Evolutionary conservation across 2,329 filamentous ascomycete genomes (phyloP).

Genomic region (Colletotrichum tanaceti): DNA sequence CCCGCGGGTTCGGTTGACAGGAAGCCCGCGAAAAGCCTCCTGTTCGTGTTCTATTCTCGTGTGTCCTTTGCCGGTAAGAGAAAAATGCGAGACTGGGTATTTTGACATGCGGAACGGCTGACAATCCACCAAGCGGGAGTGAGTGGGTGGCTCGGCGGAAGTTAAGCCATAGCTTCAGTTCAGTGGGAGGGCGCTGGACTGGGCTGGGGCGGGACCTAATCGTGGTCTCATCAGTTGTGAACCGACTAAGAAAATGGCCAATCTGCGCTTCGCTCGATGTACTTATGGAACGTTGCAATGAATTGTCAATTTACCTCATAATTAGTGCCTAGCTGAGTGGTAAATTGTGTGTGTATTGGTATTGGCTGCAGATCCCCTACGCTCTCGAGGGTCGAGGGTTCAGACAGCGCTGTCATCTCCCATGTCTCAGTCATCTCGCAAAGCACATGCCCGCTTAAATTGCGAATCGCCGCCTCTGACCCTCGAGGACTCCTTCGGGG

Average conservation of each 20-base stretch:
- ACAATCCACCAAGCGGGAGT: background rate
- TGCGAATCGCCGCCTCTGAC: constrained; percentile 35
- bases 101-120: constrained; percentile 1
- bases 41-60: constrained; percentile 6
- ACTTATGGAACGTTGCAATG: constrained; percentile 4
- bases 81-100: background rate
- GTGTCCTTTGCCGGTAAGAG: background rate
- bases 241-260: background rate
- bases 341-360: no score
- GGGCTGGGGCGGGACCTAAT: background rate
- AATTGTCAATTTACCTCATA: background rate
- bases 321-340: background rate
- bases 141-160: constrained; percentile 1
- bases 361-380: no score
- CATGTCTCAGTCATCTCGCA: constrained; percentile 37
- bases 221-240: background rate
- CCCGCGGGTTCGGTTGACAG: background rate
- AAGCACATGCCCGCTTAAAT: constrained; percentile 34
- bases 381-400: background rate
- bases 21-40: background rate
- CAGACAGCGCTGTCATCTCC: constrained; percentile 4
- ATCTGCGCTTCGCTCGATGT: background rate
- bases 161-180: background rate
- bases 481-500: constrained; percentile 14
- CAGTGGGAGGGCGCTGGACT: constrained; percentile 4